Conservation (phyloP, 2,329 filamentous ascomycete genomes). For the Bipolaris sorokiniana region DNA sequence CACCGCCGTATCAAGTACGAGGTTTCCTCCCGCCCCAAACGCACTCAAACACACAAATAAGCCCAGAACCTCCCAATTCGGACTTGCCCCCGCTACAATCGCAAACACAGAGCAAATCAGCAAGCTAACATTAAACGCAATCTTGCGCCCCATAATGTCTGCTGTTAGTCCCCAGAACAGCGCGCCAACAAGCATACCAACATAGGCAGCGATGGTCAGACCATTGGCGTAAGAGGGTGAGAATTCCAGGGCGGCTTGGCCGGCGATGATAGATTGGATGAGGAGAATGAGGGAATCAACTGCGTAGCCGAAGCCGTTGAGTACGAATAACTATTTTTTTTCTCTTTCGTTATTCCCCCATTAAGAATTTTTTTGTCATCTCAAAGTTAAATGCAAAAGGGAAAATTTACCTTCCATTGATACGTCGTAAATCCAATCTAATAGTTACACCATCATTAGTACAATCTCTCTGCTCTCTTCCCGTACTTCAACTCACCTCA, state of each 20-base stretch:
- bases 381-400: no score
- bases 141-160: constrained; percentile 71
- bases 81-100: constrained; percentile 69
- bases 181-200: constrained; percentile 62
- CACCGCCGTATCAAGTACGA: constrained; percentile 67
- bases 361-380: no score
- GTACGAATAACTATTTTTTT: constrained; percentile 56
- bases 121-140: constrained; percentile 71
- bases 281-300: constrained; percentile 64
- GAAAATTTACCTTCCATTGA: constrained; percentile 52
- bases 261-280: constrained; percentile 68
- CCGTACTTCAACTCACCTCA: background rate
- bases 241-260: constrained; percentile 66
- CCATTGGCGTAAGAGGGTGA: constrained; percentile 61
- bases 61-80: constrained; percentile 69
- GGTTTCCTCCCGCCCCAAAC: constrained; percentile 69
- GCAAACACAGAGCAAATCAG: constrained; percentile 67
- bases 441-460: no score
- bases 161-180: constrained; percentile 72
- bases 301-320: constrained; percentile 68
- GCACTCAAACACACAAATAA: constrained; percentile 67
- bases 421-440: constrained; percentile 14
- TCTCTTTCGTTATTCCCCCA: no score
- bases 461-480: no score
- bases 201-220: constrained; percentile 67